These are phyloP conservation scores for Annona cherimola DNA, from an alignment of 164 flowering plant species.

Conservation along the genomic window DNA sequence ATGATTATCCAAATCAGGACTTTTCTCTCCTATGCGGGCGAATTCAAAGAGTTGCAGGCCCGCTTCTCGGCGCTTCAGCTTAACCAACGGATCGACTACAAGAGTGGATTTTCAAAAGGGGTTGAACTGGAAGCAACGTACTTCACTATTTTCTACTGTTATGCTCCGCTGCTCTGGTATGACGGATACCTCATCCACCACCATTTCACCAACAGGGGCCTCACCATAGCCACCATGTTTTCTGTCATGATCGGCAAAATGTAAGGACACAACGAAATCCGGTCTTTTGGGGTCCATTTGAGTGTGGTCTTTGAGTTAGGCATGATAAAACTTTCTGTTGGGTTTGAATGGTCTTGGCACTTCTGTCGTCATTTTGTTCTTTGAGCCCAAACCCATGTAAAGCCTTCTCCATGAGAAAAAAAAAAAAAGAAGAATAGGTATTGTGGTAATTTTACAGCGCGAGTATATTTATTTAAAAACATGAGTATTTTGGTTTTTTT, in stretches of 20 bases:
- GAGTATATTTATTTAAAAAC: too few relatives aligned
- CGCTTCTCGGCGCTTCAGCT: slow-evolving; percentile 64
- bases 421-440: too few relatives aligned
- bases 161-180: slow-evolving; percentile 94
- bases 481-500: too few relatives aligned
- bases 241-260: slow-evolving; percentile 95
- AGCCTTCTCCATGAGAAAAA: too few relatives aligned
- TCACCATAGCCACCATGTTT: slow-evolving; percentile 95
- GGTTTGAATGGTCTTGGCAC: too few relatives aligned
- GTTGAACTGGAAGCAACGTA: slow-evolving; percentile 89
- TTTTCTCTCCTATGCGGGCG: slow-evolving; percentile 84
- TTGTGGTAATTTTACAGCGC: too few relatives aligned
- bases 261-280: too few relatives aligned
- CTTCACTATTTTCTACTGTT: slow-evolving; percentile 91
- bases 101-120: slow-evolving; percentile 83
- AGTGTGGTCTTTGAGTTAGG: too few relatives aligned
- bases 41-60: slow-evolving; percentile 68
- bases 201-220: slow-evolving; percentile 85
- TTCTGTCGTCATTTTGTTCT: too few relatives aligned
- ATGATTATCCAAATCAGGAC: slow-evolving; percentile 87
- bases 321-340: too few relatives aligned
- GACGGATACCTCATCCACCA: slow-evolving; percentile 93
- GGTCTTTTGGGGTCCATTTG: too few relatives aligned
- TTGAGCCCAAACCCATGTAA: too few relatives aligned
- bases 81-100: slow-evolving; percentile 75